These are phyloP conservation scores for Penicillium sp. DNA, from an alignment of 2,329 filamentous ascomycete genomes.

Conservation along the genomic window DNA sequence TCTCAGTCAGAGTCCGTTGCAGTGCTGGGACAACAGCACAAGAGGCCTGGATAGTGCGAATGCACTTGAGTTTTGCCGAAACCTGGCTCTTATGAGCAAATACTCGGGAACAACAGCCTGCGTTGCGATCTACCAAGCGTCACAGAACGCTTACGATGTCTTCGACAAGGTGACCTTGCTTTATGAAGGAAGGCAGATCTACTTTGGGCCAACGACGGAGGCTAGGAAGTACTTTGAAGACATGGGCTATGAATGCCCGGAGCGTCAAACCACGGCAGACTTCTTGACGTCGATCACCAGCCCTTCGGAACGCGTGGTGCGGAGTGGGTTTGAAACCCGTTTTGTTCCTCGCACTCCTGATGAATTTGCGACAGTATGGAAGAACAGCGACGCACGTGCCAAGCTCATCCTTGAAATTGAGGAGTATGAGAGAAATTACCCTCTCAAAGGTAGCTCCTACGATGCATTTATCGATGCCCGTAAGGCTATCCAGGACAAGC, in stretches of 20 bases:
- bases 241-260: conserved; percentile 52
- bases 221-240: conserved; percentile 64
- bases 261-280: conserved; percentile 64
- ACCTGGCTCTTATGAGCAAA: conserved; percentile 44
- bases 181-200: conserved; percentile 71
- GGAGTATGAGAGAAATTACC: conserved; percentile 34
- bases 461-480: conserved; percentile 32
- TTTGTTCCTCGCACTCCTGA: conserved; percentile 65
- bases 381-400: conserved; percentile 46
- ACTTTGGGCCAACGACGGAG: conserved; percentile 59
- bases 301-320: conserved; percentile 54
- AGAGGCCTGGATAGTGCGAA: conserved; percentile 48
- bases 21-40: conserved; percentile 41
- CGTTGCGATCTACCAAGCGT: conserved; percentile 51
- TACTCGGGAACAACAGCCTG: conserved; percentile 42
- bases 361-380: conserved; percentile 60
- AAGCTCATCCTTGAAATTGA: conserved; percentile 38
- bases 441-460: conserved; percentile 31
- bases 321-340: conserved; percentile 56
- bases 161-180: conserved; percentile 69
- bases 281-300: conserved; percentile 68
- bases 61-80: conserved; percentile 51
- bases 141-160: conserved; percentile 38
- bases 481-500: conserved; percentile 29
- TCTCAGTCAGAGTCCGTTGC: conserved; percentile 40